Evolutionary conservation across 495 filamentous ascomycete species (phyloP), one percentile per base, ranked within the genome.

Genomic region (Tuber indicum): DNA sequence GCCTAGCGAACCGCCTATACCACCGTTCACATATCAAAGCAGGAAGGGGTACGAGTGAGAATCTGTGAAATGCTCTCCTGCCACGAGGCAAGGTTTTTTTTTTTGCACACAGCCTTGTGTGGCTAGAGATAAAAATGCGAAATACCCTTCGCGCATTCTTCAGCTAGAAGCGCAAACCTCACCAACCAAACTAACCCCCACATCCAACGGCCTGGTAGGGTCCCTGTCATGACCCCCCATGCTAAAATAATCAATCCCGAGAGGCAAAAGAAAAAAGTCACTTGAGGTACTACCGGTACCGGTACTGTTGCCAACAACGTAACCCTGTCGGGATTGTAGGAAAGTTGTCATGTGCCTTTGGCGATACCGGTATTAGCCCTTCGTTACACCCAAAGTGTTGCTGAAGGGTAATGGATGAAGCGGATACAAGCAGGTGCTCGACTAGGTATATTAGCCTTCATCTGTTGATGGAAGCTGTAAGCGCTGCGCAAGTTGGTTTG

Each of bases 391-490:
- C 47, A 52, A n/a, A 52, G 21, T n/a, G 21, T 52, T n/a, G 47
- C 23, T 36, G 26, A 66, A 66, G 26, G 58, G 26, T 26, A 17
- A 19, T 66, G 58, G 26, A 62, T 26, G 52, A 62, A 62, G 58
- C 58, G 58, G 58, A 36, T 19, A 66, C 26, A 66, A 66, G 58
- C 58, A 66, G 58, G 58, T 66, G 26, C 58, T 66, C 52, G 58
- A 66, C 58, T 66, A 6, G 58, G 58, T 66, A 66, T 66, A 36
- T 66, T 66, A 66, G 58, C 58, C 58, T 66, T 66, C 26, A 66
- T 19, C 58, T 66, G 26, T 36, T 66, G 58, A 66, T 19, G 58
- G 58, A 66, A 66, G 26, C 58, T 66, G 26, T 66, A 66, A 66
- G 58, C 58, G 58, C 58, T 66, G 58, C 58, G 26, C 32, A 66